A percentile compares a stretch with the other conserved stretches of the same genome.
Evolutionary conservation across 306 rosid genomes (phyloP).

Genomic region (Hippophae rhamnoides): DNA sequence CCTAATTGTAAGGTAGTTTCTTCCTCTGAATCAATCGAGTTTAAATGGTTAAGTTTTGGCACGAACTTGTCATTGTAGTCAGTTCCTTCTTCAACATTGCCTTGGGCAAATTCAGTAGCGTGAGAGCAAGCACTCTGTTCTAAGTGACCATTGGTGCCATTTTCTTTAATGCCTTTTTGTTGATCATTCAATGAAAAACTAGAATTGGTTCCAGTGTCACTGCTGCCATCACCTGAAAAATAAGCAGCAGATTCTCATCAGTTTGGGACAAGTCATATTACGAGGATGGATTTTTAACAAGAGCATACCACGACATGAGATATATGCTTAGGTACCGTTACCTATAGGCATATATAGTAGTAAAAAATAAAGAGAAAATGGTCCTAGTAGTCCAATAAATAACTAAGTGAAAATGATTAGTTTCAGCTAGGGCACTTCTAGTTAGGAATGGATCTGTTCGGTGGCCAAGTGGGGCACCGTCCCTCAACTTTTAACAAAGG

Average conservation of each 20-base stretch:
- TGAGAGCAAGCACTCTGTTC: slow-evolving; percentile 34
- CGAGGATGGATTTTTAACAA: neutral
- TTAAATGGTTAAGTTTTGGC: neutral
- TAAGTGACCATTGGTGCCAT: slow-evolving; percentile 13
- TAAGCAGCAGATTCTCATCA: neutral
- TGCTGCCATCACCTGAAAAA: slow-evolving; percentile 42
- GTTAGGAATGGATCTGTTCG: too few species aligned
- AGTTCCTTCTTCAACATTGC: neutral
- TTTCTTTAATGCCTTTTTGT: slow-evolving; percentile 14
- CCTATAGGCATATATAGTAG: too few species aligned
- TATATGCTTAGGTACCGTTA: too few species aligned
- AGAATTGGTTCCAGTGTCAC: slow-evolving; percentile 40
- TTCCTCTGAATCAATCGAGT: slow-evolving; percentile 3
- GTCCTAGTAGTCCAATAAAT: too few species aligned
- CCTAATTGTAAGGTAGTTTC: slow-evolving; percentile 2
- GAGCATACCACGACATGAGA: too few species aligned
- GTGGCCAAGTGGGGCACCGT: too few species aligned
- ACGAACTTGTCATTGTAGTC: neutral
- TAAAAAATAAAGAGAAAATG: too few species aligned
- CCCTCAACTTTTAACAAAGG: too few species aligned
- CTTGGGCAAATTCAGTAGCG: slow-evolving; percentile 1
- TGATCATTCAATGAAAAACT: slow-evolving; percentile 25
- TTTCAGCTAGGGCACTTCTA: too few species aligned
- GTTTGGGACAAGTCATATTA: neutral
- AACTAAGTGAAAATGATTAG: too few species aligned